These are phyloP conservation scores for Salix caprea DNA, from an alignment of 345 rosid species.

Conservation along the genomic window DNA sequence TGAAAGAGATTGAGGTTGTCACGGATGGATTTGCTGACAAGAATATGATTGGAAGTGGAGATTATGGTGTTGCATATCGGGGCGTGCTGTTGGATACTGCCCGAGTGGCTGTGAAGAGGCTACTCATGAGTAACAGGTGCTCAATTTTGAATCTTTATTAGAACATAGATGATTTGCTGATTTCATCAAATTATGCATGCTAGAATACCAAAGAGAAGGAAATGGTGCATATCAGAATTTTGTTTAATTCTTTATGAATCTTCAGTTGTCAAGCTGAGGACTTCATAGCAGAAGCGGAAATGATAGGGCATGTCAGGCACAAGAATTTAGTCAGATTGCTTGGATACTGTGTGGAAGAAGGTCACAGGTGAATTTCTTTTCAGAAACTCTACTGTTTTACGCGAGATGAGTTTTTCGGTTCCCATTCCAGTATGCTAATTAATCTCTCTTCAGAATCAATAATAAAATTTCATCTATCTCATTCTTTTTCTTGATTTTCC, in stretches of 20 bases:
- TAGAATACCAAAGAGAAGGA: neutral
- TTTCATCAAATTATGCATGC: neutral
- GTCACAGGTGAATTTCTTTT: slow-evolving; percentile 38
- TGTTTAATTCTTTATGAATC: neutral
- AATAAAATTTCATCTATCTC: neutral
- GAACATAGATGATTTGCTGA: neutral
- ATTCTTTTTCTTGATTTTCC: neutral
- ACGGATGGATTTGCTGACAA: slow-evolving; percentile 51
- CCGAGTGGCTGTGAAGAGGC: slow-evolving; percentile 53
- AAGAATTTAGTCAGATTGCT: slow-evolving; percentile 58
- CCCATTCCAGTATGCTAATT: neutral
- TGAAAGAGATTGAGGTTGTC: slow-evolving; percentile 41
- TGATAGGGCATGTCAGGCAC: slow-evolving; percentile 52
- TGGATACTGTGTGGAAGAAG: slow-evolving; percentile 61
- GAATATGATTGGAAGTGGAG: slow-evolving; percentile 53
- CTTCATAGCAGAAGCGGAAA: slow-evolving; percentile 44
- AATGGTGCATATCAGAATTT: neutral
- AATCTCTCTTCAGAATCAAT: neutral
- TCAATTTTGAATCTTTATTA: neutral
- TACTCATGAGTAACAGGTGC: slow-evolving; percentile 44
- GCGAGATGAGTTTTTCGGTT: neutral
- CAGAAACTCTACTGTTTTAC: neutral
- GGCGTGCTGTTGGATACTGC: slow-evolving; percentile 44
- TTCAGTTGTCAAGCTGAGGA: slow-evolving; percentile 43
- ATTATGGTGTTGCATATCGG: slow-evolving; percentile 40